Conservation (phyloP, 371 early-diverging fungal species). For the Mucor circinelloides region DNA sequence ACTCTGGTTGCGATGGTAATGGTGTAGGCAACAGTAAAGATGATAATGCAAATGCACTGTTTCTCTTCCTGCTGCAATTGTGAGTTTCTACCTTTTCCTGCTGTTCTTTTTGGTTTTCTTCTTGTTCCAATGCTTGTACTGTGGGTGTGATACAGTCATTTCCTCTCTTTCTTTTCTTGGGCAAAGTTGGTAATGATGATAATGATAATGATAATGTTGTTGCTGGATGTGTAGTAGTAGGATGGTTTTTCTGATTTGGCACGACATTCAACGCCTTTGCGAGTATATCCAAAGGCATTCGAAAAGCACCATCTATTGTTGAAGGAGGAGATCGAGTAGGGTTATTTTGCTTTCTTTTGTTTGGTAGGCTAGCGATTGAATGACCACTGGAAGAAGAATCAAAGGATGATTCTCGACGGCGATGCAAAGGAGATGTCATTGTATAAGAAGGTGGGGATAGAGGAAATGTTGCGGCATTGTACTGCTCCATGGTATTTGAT, state of each 20-base stretch:
- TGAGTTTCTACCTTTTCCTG: neutral
- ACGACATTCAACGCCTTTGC: neutral
- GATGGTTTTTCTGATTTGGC: neutral
- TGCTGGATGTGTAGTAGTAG: neutral
- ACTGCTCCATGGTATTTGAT: neutral
- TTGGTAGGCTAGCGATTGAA: neutral
- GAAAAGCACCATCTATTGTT: constrained; percentile 10
- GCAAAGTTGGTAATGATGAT: neutral
- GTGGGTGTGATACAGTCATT: constrained; percentile 9
- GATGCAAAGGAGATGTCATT: neutral
- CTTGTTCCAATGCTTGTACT: neutral
- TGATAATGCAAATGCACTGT: neutral
- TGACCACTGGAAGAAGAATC: neutral
- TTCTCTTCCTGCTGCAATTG: neutral
- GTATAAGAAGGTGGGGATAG: neutral
- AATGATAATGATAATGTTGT: neutral
- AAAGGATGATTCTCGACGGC: neutral
- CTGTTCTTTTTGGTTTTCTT: constrained; percentile 1
- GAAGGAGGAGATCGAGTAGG: constrained; percentile 5
- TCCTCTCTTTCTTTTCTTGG: constrained; percentile 3
- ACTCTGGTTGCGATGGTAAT: neutral
- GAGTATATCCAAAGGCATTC: constrained; percentile 3
- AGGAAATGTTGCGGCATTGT: neutral
- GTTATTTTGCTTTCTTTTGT: neutral
- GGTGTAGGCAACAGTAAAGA: neutral